Evolutionary conservation across 148 eudicot genomes (phyloP).

Genomic region (Arbutus unedo): DNA sequence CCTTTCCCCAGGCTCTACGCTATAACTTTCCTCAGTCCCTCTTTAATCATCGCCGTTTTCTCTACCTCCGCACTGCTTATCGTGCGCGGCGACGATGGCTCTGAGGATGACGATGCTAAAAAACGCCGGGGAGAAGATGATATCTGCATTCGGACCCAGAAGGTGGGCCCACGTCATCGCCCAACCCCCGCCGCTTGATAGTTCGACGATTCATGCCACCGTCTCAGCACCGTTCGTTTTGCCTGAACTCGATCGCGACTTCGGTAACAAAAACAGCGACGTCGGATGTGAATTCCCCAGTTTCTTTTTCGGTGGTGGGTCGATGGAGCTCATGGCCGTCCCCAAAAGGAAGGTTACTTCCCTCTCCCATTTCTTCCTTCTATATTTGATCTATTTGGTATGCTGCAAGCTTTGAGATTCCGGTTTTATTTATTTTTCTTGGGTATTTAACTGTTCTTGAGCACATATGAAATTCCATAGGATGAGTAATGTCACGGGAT

Average conservation of each 20-base stretch:
- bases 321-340: constrained; percentile 85
- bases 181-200: constrained; percentile 35
- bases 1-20: neutral
- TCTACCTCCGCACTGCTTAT: neutral
- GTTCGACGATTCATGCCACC: constrained; percentile 19
- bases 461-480: neutral
- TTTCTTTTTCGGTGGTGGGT: constrained; percentile 36
- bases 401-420: neutral
- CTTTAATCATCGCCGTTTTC: neutral
- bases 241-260: constrained; percentile 24
- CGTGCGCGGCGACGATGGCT: constrained; percentile 36
- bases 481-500: neutral
- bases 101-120: constrained; percentile 31
- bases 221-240: constrained; percentile 20
- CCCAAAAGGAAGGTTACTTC: constrained; percentile 54
- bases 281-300: constrained; percentile 32
- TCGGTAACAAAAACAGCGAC: constrained; percentile 14
- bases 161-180: constrained; percentile 48
- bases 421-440: neutral
- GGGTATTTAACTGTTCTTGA: neutral
- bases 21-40: neutral
- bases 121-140: constrained; percentile 18
- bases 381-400: neutral
- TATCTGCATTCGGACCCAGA: constrained; percentile 21
- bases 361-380: neutral